Percentiles rank a stretch among this genome's conserved stretches.
Conservation (phyloP, 2,329 filamentous ascomycete genomes). For the Xylariaceae sp. region DNA sequence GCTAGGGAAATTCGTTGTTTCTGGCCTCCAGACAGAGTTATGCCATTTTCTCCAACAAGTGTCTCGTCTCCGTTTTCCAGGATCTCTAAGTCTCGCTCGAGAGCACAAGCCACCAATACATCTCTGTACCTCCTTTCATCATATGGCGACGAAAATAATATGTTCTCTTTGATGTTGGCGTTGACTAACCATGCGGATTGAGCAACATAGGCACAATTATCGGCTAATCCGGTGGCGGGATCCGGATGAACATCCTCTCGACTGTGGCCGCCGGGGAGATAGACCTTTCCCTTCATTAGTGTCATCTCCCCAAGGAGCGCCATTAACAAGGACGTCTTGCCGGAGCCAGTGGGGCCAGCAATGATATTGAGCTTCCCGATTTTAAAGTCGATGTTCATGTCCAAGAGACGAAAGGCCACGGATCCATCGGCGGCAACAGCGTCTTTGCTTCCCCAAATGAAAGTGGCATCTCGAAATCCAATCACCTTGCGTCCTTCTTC, state of each 20-base stretch:
- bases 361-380: conserved; percentile 91
- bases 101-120: conserved; percentile 87
- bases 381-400: conserved; percentile 82
- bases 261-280: conserved; percentile 82
- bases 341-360: conserved; percentile 89
- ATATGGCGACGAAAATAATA: conserved; percentile 83
- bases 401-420: conserved; percentile 81
- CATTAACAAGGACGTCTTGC: conserved; percentile 96
- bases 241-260: conserved; percentile 85
- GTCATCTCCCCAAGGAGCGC: conserved; percentile 97
- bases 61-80: conserved; percentile 93
- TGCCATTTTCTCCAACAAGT: conserved; percentile 94
- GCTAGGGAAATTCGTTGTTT: conserved; percentile 97
- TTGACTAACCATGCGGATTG: conserved; percentile 98
- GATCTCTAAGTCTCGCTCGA: conserved; percentile 91
- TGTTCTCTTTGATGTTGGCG: conserved; percentile 94
- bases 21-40: conserved; percentile 94
- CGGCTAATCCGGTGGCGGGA: conserved; percentile 83
- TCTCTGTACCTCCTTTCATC: conserved; percentile 84
- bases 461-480: conserved; percentile 82
- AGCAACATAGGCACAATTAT: conserved; percentile 94
- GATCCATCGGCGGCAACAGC: conserved; percentile 68
- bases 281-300: conserved; percentile 78
- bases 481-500: conserved; percentile 76
- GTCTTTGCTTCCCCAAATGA: conserved; percentile 83